Base-by-base conservation (phyloP, 805 yeast species). In the Sungouiozyma ichnusensis region DNA sequence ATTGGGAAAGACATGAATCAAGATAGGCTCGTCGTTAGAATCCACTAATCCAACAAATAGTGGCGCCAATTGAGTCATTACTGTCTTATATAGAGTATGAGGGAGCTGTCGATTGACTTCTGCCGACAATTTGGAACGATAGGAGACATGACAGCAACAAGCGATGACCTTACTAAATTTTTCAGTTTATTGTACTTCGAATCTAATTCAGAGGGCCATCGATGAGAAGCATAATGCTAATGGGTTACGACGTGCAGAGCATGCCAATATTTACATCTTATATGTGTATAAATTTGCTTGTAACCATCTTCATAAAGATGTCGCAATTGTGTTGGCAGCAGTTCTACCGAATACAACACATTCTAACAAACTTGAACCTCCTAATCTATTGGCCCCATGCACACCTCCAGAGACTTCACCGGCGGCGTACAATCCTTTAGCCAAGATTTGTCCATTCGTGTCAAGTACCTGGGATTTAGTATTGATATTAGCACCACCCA, bases 361-460 rank as follows among this genome's bases (percentile, higher is more conserved):
- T 49, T 74, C 78, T 27, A 77, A 58, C 34, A 77, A 60, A 36
- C 77, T 69, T 11, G 77, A 70, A 1, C 82, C 83, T 24, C 77
- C 78, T 20, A 79, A 58, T 57, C 84, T 68, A 50, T 76, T 76
- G 14, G 65, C 69, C 9, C 85, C 85, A 53, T 79, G 85, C 4
- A 79, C 73, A 35, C 84, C 85, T 16, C 84, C 85, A 38, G 79
- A 72, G 16, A 76, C 72, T 54, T 79, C 85, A 13, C 85, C 86
- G 16, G 74, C 74, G 0, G 84, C 84, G 55, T 66, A 78, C 8
- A 79, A 52, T 14, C 79, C 77, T 1, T 59, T 51, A 2, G 72
- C 60, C 7, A 66, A 49, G 1, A 57, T 43, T 15, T 57, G 52
- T 36, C 56, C 60, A 27, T 63, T 49, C 35, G 59, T 51, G 19